Conservation (phyloP, 257 asterid genomes). For the Scutellaria minor region DNA sequence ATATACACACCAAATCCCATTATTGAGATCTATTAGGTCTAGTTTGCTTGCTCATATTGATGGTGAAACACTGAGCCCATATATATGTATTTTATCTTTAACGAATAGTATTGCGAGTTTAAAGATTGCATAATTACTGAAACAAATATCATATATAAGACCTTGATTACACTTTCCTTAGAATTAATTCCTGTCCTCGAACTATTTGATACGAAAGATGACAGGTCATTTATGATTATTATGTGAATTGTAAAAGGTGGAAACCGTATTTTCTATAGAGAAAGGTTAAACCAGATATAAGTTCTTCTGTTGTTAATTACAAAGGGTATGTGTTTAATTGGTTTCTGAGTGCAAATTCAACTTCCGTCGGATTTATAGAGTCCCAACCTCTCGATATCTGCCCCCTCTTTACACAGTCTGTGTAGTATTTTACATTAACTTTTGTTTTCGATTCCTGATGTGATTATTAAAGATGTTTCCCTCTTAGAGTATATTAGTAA, state of each 20-base stretch:
- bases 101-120: not conserved
- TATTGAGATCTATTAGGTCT: not conserved
- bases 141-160: not conserved
- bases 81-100: not conserved
- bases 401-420: not conserved
- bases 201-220: not conserved
- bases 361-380: not conserved
- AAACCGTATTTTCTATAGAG: not conserved
- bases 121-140: not conserved
- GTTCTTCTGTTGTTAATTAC: not conserved
- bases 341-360: not conserved
- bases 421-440: not conserved
- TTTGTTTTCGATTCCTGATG: conserved; percentile 5
- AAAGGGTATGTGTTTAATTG: too few relatives aligned
- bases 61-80: not conserved
- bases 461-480: not conserved
- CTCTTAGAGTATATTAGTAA: not conserved
- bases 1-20: not conserved
- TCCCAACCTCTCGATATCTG: not conserved
- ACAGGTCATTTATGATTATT: not conserved
- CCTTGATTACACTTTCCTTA: conserved; percentile 1
- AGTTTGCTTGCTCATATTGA: not conserved
- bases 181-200: not conserved
- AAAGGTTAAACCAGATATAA: not conserved
- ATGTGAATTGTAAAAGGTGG: conserved; percentile 6